phyloP scores from a whole-genome alignment of 148 eudicot genomes.

The Oxyria digyna region DNA sequence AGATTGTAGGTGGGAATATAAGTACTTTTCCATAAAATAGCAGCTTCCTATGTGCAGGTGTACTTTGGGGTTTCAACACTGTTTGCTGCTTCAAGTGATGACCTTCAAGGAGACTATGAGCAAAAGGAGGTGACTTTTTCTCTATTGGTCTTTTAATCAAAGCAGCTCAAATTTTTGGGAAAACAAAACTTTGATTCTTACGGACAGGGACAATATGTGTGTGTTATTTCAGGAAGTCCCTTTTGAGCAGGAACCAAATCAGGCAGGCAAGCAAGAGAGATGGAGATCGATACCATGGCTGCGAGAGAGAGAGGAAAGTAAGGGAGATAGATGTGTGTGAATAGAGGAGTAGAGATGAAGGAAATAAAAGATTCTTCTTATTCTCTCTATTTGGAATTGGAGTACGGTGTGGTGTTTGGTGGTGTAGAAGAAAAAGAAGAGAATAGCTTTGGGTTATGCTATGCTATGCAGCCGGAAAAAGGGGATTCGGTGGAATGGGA shows the following conservation, averaged over 20 bases:
- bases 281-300: slow-evolving; percentile 3
- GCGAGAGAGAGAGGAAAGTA: neutral
- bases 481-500: slow-evolving; percentile 3
- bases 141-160: neutral
- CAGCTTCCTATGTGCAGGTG: slow-evolving; percentile 29
- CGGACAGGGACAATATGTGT: too few species aligned
- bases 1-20: neutral
- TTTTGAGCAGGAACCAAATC: neutral
- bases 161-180: neutral
- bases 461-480: neutral
- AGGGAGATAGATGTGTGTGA: slow-evolving; percentile 1
- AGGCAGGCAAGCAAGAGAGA: neutral
- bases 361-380: neutral
- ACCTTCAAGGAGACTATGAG: slow-evolving; percentile 81
- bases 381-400: neutral
- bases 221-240: too few species aligned
- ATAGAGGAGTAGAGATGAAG: too few species aligned
- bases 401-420: neutral
- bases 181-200: too few species aligned
- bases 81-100: slow-evolving; percentile 68
- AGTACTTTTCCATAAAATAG: neutral
- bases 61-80: slow-evolving; percentile 92
- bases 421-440: slow-evolving; percentile 1
- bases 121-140: slow-evolving; percentile 72
- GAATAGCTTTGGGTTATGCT: neutral